Conservation (phyloP, 441 rosid species). For the Euphorbia celastroides region DNA sequence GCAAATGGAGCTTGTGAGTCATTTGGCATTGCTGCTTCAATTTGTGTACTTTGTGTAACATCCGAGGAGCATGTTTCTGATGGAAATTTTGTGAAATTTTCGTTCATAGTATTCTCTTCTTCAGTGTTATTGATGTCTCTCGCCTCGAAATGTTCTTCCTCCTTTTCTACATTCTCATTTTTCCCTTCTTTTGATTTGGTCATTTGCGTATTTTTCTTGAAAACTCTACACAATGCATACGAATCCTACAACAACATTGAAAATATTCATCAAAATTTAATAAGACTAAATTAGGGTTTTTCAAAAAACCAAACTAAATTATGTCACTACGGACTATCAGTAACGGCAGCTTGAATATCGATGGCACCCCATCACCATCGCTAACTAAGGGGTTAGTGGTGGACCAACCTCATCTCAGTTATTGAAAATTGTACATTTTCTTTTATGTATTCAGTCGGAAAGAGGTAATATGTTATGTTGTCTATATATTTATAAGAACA, state of each 20-base stretch:
- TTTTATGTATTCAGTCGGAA: no score
- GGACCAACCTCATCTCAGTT: no score
- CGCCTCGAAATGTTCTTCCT: constrained; percentile 15
- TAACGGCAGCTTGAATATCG: no score
- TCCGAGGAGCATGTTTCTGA: constrained; percentile 67
- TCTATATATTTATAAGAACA: no score
- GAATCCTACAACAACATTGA: constrained; percentile 35
- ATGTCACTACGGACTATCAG: no score
- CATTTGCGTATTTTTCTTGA: constrained; percentile 57
- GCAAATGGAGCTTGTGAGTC: constrained; percentile 31
- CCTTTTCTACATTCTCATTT: constrained; percentile 9
- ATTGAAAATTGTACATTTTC: no score
- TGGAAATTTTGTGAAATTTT: constrained; percentile 22
- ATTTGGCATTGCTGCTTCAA: constrained; percentile 23
- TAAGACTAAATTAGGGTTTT: neutral
- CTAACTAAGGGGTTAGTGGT: no score
- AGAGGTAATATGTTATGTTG: neutral
- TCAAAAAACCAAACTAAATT: no score
- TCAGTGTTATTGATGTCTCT: constrained; percentile 19
- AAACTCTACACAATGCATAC: constrained; percentile 67
- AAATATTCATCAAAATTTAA: neutral
- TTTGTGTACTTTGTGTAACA: constrained; percentile 53
- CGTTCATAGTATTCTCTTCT: constrained; percentile 29
- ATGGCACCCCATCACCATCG: no score
- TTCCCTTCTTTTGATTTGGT: constrained; percentile 40